Evolutionary conservation across 805 yeast species (phyloP).

Genomic region (Candida ortonii): DNA sequence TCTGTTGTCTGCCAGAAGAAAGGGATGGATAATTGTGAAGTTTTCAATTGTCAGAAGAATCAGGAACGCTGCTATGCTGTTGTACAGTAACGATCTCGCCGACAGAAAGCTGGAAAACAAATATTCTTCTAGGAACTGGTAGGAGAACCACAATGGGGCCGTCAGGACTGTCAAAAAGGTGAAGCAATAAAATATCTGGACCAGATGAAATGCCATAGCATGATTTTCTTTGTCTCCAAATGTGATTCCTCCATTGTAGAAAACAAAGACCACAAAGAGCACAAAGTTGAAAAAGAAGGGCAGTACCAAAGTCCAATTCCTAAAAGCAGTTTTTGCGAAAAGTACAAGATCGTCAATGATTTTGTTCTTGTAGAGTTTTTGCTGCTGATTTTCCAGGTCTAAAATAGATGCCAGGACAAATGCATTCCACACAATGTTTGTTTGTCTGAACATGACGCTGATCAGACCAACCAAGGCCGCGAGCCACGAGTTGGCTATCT

Average conservation of each 20-base stretch:
- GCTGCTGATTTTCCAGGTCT: conserved; percentile 45
- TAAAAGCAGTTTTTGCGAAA: conserved; percentile 32
- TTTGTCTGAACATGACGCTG: conserved; percentile 81
- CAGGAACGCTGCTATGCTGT: conserved; percentile 21
- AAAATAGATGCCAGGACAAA: conserved; percentile 55
- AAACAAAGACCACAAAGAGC: conserved; percentile 55
- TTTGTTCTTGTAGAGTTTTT: conserved; percentile 25
- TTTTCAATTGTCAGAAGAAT: conserved; percentile 49
- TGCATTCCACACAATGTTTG: conserved; percentile 84
- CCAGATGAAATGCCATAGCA: conserved; percentile 62
- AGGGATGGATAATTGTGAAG: conserved; percentile 82
- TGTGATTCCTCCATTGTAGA: conserved; percentile 77
- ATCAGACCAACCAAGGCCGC: conserved; percentile 57
- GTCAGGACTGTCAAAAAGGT: conserved; percentile 63
- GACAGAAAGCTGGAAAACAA: conserved; percentile 29
- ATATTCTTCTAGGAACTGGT: conserved; percentile 40
- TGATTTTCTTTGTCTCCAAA: conserved; percentile 93
- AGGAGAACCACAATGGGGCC: conserved; percentile 69
- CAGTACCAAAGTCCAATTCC: conserved; percentile 29
- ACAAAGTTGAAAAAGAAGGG: conserved; percentile 56
- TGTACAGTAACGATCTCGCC: conserved; percentile 18
- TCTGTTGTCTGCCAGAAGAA: conserved; percentile 88
- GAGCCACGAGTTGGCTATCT: conserved; percentile 25
- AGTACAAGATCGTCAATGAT: conserved; percentile 23
- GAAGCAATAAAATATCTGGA: conserved; percentile 78